Percentiles rank a stretch among this genome's conserved stretches.
These are phyloP conservation scores for Ophiostoma novo-ulmi DNA, from an alignment of 2,329 filamentous ascomycete species.

Conservation along the genomic window DNA sequence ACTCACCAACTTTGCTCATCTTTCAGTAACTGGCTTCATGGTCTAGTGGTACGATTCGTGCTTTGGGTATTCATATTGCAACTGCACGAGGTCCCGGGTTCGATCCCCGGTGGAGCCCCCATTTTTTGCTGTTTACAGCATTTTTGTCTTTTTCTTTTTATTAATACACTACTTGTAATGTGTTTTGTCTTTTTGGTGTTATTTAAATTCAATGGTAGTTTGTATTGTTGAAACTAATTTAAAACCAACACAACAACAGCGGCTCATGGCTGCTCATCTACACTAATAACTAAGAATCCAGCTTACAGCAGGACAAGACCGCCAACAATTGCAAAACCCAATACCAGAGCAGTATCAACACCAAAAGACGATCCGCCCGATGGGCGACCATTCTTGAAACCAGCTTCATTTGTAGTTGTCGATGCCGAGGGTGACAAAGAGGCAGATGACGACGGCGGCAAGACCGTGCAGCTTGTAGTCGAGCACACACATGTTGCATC, in stretches of 20 bases:
- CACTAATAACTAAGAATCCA: background rate
- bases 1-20: background rate
- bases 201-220: too few relatives aligned
- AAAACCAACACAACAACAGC: too few relatives aligned
- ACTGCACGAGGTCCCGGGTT: conserved; percentile 30
- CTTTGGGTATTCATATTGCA: conserved; percentile 27
- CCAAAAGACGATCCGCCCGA: background rate
- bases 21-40: conserved; percentile 21
- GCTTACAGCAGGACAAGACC: background rate
- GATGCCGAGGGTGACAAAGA: background rate
- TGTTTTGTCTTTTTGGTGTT: background rate
- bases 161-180: background rate
- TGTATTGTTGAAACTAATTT: too few relatives aligned
- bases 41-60: conserved; percentile 30
- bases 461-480: background rate
- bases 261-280: background rate
- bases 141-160: background rate
- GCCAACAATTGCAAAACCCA: background rate
- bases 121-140: conserved; percentile 15
- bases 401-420: background rate
- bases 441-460: background rate
- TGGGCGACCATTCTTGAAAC: background rate
- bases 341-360: background rate
- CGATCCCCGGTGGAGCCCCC: conserved; percentile 29
- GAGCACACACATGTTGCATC: background rate